A percentile compares a stretch with the other conserved stretches of the same genome.
Evolutionary conservation across 169 alveolate species (phyloP).

Genomic region (Eimeria acervulina): DNA sequence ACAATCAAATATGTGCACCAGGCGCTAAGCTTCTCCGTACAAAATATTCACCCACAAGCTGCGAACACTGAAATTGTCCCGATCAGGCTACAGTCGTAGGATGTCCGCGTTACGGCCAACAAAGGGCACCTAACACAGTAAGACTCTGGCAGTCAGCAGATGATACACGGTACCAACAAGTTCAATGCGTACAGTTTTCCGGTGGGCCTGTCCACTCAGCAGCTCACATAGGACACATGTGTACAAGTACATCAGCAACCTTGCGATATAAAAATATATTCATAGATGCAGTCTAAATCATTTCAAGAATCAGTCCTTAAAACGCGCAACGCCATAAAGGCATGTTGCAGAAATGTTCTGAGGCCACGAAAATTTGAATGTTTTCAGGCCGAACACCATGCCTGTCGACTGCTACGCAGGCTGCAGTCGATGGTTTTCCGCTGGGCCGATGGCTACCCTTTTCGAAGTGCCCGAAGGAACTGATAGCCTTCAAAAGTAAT

Average conservation of each 20-base stretch:
- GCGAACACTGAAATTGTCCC: not conserved
- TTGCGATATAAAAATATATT: not conserved
- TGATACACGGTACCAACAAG: not conserved
- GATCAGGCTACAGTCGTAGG: not conserved
- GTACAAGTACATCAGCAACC: not conserved
- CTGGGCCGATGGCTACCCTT: not conserved
- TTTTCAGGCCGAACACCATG: not conserved
- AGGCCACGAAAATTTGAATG: not conserved
- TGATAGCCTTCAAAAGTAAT: constrained; percentile 10
- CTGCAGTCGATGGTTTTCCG: not conserved
- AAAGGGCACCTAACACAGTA: not conserved
- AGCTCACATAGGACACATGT: not conserved
- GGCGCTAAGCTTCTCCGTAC: not conserved
- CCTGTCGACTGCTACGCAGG: not conserved
- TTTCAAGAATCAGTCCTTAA: not conserved
- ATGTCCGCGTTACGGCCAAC: not conserved
- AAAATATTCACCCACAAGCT: not conserved
- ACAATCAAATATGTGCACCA: not conserved
- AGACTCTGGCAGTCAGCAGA: not conserved
- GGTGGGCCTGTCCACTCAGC: not conserved
- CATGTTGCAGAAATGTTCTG: not conserved
- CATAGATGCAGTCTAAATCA: not conserved
- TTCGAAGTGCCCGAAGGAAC: not conserved
- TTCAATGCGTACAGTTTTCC: not conserved
- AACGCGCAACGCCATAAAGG: not conserved